Base-by-base conservation (phyloP, 495 filamentous ascomycete species). In the Hyaloscypha finlandica region DNA sequence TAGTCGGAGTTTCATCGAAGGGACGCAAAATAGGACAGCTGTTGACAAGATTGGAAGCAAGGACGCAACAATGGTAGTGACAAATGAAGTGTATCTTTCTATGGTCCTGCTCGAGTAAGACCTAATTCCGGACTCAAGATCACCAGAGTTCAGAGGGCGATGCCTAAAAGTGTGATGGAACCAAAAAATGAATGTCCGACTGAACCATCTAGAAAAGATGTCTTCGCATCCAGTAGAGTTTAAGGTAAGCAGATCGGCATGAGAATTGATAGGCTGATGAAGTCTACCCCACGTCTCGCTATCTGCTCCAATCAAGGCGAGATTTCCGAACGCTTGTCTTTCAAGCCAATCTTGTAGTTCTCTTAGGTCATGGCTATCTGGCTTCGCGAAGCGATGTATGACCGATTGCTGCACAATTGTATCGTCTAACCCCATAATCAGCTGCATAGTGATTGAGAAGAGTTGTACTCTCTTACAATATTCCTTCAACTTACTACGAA, bases 11-110 rank as follows among this genome's bases (percentile, higher is more conserved):
- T 65, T 42, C 4, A 65, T 69, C 20, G 45, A 33, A 30, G 68
- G 58, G 19, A 79, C 69, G 37, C 64, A 77, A 68, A 75, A 78
- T 0, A 79, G 68, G 2, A 70, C 71, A 22, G 78, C 60, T 48
- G 77, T 76, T 3, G 72, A 66, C 2, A 62, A 55, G 12, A 75
- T 70, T 3, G 76, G 77, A 14, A 79, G 62, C 0, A 74, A 25
- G 1, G 73, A 74, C 1, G 75, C 69, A 20, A 77, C 29, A 32
- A 78, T 14, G 12, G 72, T 72, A n/a, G 54, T 66, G 25, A 75
- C 5, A 20, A 63, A 56, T n/a, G 16, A 20, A 64, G 19, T 31
- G 61, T 30, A 3, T 57, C 63, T 48, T 59, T 63, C 37, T 25
- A 56, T 3, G 19, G 59, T 20, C 14, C 16, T 19, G 56, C 58